These are phyloP conservation scores for Pseudotsuga menziesii DNA, from an alignment of 75 land plant species.

Conservation along the genomic window DNA sequence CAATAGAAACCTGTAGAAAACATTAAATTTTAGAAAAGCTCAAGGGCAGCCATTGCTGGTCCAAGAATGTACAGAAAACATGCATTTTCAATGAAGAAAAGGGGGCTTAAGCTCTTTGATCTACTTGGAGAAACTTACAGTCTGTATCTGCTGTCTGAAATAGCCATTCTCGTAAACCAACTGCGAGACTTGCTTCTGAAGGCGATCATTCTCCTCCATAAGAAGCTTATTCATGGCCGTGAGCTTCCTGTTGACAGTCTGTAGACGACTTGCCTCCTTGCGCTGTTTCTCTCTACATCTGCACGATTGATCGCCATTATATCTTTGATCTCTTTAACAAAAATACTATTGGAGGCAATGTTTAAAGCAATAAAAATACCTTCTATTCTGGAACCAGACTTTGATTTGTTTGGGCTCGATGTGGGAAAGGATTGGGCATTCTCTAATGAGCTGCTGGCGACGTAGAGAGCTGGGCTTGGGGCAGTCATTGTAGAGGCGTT, in stretches of 20 bases:
- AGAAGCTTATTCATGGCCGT: constrained; percentile 90
- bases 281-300: constrained; percentile 94
- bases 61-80: background rate
- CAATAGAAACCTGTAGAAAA: constrained; percentile 41
- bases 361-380: constrained; percentile 29
- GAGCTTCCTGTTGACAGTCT: constrained; percentile 82
- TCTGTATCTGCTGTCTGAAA: constrained; percentile 63
- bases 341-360: too few relatives aligned
- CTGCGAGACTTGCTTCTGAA: constrained; percentile 88
- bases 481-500: constrained; percentile 75
- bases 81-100: background rate
- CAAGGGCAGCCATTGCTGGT: background rate
- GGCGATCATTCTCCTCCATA: constrained; percentile 93
- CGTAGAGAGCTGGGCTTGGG: constrained; percentile 82
- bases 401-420: constrained; percentile 93
- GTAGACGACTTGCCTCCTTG: constrained; percentile 78
- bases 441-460: constrained; percentile 75
- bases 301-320: background rate
- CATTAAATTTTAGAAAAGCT: too few relatives aligned
- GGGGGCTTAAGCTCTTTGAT: background rate
- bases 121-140: constrained; percentile 11
- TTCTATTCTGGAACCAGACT: constrained; percentile 91
- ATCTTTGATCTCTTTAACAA: too few relatives aligned
- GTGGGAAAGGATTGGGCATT: constrained; percentile 70
- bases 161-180: constrained; percentile 77